Base-by-base conservation (phyloP, 352 stramenopile genomes). In the Phytophthora melonis region DNA sequence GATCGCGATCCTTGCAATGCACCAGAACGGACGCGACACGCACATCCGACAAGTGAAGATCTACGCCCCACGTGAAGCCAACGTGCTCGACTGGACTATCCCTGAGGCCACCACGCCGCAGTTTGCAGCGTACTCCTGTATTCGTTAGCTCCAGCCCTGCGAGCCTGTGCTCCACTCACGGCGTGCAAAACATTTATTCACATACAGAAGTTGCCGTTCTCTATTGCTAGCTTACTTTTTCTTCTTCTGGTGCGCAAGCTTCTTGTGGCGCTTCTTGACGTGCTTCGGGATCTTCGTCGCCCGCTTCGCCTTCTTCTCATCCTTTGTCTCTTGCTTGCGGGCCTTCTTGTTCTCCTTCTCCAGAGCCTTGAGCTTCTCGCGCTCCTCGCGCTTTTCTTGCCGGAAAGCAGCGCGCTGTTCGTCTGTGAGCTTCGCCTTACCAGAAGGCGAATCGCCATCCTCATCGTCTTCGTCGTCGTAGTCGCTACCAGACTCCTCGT, bases 251-350 rank as follows among this genome's bases (percentile, higher is more conserved):
- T 98, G 97, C 0, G 94, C 86, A 63, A 98, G 90, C 68, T 98
- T 99, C 74, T 98, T 98, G 68, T 98, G 94, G 63, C 93, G 90
- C 79, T 99, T 99, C 89, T 99, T 99, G 59, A 99, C 84, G 76
- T 99, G 98, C 84, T 99, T 99, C 50, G 98, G 98, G 64, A 99
- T 98, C 77, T 99, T 99, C 27, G 81, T 98, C 81, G 98, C 90
- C 19, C 97, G 91, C 70, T 98, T 97, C 70, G 95, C 85, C 57
- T 93, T 94, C 63, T 97, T 96, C 55, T 94, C 87, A 58, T 99
- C 94, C 75, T 99, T 99, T 0, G 97, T 89, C 60, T 91, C 81
- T 70, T 98, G 98, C 76, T 99, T 99, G 67, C 98, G 97, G n/a
- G 89, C 87, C 82, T 98, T 99, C 58, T 94, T 95, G 50, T 82